phyloP scores from a whole-genome alignment of 305 asterid species.

The Withania somnifera region DNA sequence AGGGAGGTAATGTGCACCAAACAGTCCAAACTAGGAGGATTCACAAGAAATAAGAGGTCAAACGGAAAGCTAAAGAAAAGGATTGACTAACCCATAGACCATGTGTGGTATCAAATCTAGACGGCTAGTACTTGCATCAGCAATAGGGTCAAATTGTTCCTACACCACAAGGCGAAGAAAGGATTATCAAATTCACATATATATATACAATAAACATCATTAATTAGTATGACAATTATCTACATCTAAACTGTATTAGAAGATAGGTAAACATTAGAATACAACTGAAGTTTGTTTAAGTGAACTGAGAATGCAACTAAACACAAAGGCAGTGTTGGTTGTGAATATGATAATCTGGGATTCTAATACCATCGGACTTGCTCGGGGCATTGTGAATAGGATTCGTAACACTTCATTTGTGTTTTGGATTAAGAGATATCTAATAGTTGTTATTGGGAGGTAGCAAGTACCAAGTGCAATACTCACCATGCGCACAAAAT shows the following conservation, averaged over 20 bases:
- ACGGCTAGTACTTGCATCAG: slow-evolving; percentile 51
- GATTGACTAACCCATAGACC: slow-evolving; percentile 65
- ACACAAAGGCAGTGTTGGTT: background rate
- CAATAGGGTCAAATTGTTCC: slow-evolving; percentile 83
- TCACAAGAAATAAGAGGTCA: background rate
- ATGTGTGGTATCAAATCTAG: slow-evolving; percentile 66
- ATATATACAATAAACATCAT: background rate
- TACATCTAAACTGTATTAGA: background rate
- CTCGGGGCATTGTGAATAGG: background rate
- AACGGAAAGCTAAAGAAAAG: background rate
- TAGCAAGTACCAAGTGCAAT: background rate
- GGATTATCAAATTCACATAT: background rate
- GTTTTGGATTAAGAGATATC: background rate
- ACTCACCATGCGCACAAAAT: background rate
- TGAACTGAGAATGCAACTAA: background rate
- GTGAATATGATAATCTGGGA: background rate
- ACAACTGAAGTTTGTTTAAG: background rate
- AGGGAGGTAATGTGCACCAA: background rate
- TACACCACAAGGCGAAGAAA: slow-evolving; percentile 14
- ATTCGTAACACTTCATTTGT: background rate
- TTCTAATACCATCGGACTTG: background rate
- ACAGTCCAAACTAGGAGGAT: background rate
- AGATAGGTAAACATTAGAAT: background rate
- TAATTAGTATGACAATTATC: background rate
- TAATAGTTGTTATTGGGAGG: background rate